These are phyloP conservation scores for Xylaria sp. DNA, from an alignment of 495 filamentous ascomycete genomes.

Conservation along the genomic window DNA sequence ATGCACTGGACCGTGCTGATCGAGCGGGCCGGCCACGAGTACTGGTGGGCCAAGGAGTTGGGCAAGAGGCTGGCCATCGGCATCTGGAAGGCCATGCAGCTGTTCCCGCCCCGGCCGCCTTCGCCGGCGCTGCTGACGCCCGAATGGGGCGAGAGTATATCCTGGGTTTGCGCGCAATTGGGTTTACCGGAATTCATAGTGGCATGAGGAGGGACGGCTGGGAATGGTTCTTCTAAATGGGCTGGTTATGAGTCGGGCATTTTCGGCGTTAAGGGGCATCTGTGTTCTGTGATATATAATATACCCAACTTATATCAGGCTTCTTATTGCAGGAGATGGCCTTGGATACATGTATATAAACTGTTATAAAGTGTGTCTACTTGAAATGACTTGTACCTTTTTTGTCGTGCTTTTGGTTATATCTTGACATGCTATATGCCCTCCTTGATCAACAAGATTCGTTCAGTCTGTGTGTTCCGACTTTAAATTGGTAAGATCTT, in stretches of 20 bases:
- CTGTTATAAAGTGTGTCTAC: not conserved
- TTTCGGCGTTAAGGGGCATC: conserved; percentile 13
- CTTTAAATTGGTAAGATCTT: not conserved
- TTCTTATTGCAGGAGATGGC: not conserved
- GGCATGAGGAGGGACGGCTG: not conserved
- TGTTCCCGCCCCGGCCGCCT: not conserved
- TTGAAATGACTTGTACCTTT: not conserved
- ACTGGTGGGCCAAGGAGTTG: conserved; percentile 30
- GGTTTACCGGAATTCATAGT: conserved; percentile 6
- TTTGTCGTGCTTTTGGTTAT: not conserved
- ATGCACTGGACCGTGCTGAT: conserved; percentile 44
- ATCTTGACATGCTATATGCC: no score
- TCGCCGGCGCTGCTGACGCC: conserved; percentile 14
- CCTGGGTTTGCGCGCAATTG: conserved; percentile 25
- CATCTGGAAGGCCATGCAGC: conserved; percentile 25
- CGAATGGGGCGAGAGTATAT: conserved; percentile 26
- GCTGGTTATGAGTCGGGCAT: not conserved
- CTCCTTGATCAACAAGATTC: not conserved
- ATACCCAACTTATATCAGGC: conserved; percentile 12
- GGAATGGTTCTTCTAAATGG: not conserved
- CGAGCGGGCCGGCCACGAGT: conserved; percentile 22
- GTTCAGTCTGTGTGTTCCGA: not conserved
- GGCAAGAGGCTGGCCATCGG: conserved; percentile 22
- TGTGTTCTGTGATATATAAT: conserved; percentile 8
- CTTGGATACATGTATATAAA: conserved; percentile 1